Conservation (phyloP, 2,329 filamentous ascomycete species). For the Phoma sp. region DNA sequence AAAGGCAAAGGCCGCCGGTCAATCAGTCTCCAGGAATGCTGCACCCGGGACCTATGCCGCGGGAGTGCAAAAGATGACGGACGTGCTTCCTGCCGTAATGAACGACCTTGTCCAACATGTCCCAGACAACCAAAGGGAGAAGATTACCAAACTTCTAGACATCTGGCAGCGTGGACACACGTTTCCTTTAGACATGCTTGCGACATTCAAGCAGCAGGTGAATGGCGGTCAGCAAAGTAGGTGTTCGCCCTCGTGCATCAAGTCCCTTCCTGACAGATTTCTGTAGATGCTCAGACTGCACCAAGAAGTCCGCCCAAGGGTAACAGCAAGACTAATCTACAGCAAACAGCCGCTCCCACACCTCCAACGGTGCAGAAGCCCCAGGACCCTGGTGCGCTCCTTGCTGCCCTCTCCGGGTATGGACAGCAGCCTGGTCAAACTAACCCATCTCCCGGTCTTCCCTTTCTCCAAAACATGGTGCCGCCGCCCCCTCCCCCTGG, state of each 20-base stretch:
- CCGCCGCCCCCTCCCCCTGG: slow-evolving; percentile 42
- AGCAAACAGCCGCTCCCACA: slow-evolving; percentile 28
- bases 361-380: slow-evolving; percentile 21
- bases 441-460: slow-evolving; percentile 37
- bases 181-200: slow-evolving; percentile 80
- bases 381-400: slow-evolving; percentile 40
- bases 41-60: slow-evolving; percentile 92
- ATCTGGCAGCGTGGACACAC: slow-evolving; percentile 98
- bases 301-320: slow-evolving; percentile 39
- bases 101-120: slow-evolving; percentile 90
- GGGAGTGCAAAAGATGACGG: slow-evolving; percentile 94
- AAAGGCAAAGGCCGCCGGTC: slow-evolving; percentile 84
- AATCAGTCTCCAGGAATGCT: slow-evolving; percentile 77
- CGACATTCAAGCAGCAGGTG: slow-evolving; percentile 83
- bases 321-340: slow-evolving; percentile 39
- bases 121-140: slow-evolving; percentile 94
- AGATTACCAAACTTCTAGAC: slow-evolving; percentile 92
- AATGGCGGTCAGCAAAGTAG: slow-evolving; percentile 70
- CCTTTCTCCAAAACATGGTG: slow-evolving; percentile 38
- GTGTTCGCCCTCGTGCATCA: slow-evolving; percentile 41
- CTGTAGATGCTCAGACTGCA: slow-evolving; percentile 29
- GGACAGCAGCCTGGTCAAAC: slow-evolving; percentile 38
- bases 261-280: slow-evolving; percentile 11
- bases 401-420: slow-evolving; percentile 43
- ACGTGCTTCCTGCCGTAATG: slow-evolving; percentile 92